These are phyloP conservation scores for Iberis pinnata DNA, from an alignment of 345 rosid species.

Conservation along the genomic window DNA sequence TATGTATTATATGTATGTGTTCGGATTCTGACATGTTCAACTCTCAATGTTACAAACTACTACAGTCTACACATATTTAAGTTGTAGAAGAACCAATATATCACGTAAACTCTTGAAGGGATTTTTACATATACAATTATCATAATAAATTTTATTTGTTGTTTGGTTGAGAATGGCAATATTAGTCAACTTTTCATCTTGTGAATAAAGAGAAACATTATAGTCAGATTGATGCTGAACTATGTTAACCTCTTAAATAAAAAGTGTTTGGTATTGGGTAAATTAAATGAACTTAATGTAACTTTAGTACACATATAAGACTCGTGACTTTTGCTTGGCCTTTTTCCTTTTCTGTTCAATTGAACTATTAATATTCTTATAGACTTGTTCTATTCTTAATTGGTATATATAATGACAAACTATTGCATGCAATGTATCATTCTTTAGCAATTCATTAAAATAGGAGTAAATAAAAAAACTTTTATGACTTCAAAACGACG, in stretches of 20 bases:
- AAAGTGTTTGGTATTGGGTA: conserved; percentile 27
- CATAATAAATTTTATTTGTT: conserved; percentile 16
- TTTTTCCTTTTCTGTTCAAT: conserved; percentile 18
- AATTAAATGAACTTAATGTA: conserved; percentile 22
- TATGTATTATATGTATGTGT: no score
- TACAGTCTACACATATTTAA: conserved; percentile 24
- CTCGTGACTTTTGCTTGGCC: conserved; percentile 29
- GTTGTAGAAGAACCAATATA: conserved; percentile 12
- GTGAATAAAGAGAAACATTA: not conserved
- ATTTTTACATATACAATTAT: conserved; percentile 8
- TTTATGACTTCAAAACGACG: no score
- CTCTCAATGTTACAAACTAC: conserved; percentile 15
- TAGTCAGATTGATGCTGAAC: no score
- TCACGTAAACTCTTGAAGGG: conserved; percentile 18
- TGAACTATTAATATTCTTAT: not conserved
- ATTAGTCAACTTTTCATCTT: not conserved
- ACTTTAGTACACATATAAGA: conserved; percentile 10
- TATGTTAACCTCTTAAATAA: not conserved
- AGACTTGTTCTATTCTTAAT: conserved; percentile 2
- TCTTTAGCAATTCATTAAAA: no score
- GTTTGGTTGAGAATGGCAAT: conserved; percentile 22
- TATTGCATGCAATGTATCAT: no score
- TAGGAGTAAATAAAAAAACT: no score
- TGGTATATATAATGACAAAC: not conserved
- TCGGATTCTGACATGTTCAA: no score